phyloP scores from a whole-genome alignment of 306 rosid species.

The Hippophae tibetana region DNA sequence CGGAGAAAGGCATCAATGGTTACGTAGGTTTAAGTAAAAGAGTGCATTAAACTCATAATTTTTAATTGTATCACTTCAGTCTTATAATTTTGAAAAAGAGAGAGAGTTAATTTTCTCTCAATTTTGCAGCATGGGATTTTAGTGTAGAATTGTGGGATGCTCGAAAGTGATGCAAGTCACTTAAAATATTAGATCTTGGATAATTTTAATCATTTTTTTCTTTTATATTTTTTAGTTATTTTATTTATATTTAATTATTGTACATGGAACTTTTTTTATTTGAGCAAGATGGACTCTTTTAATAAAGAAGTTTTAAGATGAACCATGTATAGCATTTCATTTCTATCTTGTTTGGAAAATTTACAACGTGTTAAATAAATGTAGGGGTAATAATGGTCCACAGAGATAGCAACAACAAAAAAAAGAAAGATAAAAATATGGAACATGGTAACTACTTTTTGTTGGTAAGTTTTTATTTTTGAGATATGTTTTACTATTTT shows the following conservation, averaged over 20 bases:
- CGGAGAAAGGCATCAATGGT: no score
- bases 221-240: slow-evolving; percentile 3
- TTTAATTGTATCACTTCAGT: no score
- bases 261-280: slow-evolving; percentile 9
- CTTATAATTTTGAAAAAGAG: background rate
- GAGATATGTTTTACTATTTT: no score
- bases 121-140: slow-evolving; percentile 7
- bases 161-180: slow-evolving; percentile 14
- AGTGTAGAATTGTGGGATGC: slow-evolving; percentile 3
- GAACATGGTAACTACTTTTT: no score
- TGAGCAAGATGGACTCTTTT: background rate
- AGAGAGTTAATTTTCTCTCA: slow-evolving; percentile 13
- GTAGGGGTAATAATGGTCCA: no score
- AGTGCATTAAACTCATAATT: no score
- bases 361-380: no score
- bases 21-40: no score
- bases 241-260: slow-evolving; percentile 22
- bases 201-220: slow-evolving; percentile 2
- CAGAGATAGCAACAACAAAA: no score
- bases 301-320: background rate
- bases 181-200: slow-evolving; percentile 6
- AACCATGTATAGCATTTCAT: background rate
- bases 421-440: no score
- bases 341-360: no score
- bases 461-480: no score